Evolutionary conservation across 495 filamentous ascomycete species (phyloP), one percentile per base, ranked within the genome.

Genomic region (Penicillium subrubescens): DNA sequence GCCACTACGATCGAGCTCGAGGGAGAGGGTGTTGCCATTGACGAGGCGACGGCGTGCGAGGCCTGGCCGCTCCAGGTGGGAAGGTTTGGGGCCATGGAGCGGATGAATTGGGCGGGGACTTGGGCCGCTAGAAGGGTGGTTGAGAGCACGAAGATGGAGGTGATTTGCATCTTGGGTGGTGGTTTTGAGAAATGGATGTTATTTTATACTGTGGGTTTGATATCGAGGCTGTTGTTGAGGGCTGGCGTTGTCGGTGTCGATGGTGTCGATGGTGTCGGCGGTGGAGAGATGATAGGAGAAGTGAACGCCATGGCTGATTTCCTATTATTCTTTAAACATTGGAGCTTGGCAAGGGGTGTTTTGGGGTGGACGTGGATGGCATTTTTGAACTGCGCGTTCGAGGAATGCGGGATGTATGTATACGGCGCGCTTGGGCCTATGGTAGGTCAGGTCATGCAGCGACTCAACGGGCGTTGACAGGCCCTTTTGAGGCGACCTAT

Each of bases 371-470:
- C 62, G 57, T 60, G 43, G 41, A 48, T 33, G 46, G 46, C 65
- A 68, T 68, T 65, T 59, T 67, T 63, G 55, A 48, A 12, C 43
- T 62, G 52, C 50, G 62, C 59, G 55, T 56, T 46, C 25, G 41
- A 43, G 68, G 65, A 68, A 70, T 70, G 67, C 57, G 44, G 35
- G 21, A 37, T 61, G 52, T 41, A 37, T 61, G 52, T 41, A 62
- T 46, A 62, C 25, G 48, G 21, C 48, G 48, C 48, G 48, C 27
- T 31, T 17, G 6, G 27, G 48, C 48, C 23, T 5, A n/a, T 52
- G 21, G 48, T 29, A 31, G 25, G 14, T 52, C 10, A 21, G 25
- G 31, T n/a, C 17, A 8, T 29, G 21, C 48, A 29, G 15, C 19
- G 21, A 27, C 31, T 5, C 8, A 50, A 8, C 0, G 41, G 41